Evolutionary conservation across 345 rosid species (phyloP).

Genomic region (Gossypium arboreum): DNA sequence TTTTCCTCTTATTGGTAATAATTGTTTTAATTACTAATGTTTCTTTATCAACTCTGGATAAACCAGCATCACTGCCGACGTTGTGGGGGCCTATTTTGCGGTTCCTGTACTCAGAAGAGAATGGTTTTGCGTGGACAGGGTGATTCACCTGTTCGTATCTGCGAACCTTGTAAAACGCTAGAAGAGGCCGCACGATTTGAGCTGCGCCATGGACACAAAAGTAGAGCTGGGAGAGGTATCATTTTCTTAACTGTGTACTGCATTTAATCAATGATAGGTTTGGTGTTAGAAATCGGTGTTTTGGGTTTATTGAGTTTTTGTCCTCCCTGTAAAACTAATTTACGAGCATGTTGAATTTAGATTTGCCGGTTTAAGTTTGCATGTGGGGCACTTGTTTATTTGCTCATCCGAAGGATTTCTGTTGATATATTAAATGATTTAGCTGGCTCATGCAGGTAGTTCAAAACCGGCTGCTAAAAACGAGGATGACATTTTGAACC

Average conservation of each 20-base stretch:
- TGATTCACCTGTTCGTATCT: constrained; percentile 80
- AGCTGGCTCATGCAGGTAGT: constrained; percentile 38
- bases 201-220: constrained; percentile 64
- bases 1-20: neutral
- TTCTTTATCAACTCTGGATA: constrained; percentile 14
- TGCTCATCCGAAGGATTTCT: neutral
- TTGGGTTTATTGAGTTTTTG: neutral
- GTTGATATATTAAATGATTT: constrained; percentile 3
- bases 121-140: constrained; percentile 91
- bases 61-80: constrained; percentile 91
- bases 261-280: neutral
- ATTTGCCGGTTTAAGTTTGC: neutral
- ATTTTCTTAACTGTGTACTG: neutral
- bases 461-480: constrained; percentile 36
- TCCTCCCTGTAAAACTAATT: neutral
- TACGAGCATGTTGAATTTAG: neutral
- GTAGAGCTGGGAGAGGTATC: constrained; percentile 58
- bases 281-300: neutral
- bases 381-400: neutral
- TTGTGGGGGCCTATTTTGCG: constrained; percentile 92
- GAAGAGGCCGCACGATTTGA: constrained; percentile 95
- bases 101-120: constrained; percentile 64
- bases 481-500: constrained; percentile 65
- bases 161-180: constrained; percentile 84
- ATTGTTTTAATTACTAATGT: neutral